Base-by-base conservation (phyloP, 2,329 filamentous ascomycete species). In the Xylaria sp. region DNA sequence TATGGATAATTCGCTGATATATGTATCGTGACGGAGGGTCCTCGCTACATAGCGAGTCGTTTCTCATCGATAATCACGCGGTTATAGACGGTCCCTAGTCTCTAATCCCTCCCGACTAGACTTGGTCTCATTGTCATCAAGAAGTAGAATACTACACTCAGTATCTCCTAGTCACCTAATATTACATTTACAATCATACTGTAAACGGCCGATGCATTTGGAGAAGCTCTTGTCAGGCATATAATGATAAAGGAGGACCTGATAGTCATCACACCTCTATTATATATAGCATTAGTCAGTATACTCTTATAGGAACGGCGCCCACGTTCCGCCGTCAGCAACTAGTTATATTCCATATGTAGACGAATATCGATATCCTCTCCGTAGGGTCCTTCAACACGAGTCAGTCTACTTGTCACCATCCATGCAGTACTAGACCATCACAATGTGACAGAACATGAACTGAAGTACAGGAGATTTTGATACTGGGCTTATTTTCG, bases 91-190 rank as follows among this genome's bases (percentile, higher is more conserved):
- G 17, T 23, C 9, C 17, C 31, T 42, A 4, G 3, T 48, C 17
- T 13, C n/a, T n/a, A 20, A 36, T 57, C 42, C 36, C 15, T 28
- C 28, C 28, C 6, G 20, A 31, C 26, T 59, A 48, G 10, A n/a
- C 48, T 57, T 10, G 15, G 33, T 48, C 62, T 17, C 23, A 23
- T 51, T 28, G 6, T 36, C 9, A 4, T 51, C 11, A 28, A 13
- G n/a, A 57, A 51, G 36, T 9, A n/a, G 42, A 63, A 62, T 51
- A 28, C 26, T 23, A 36, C 53, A 44, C 20, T 40, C 9, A 17
- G 38, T 56, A 20, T 59, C 10, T 31, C 7, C 48, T 44, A 10
- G 3, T 51, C 57, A 26, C 15, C 28, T 9, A 31, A 31, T 17
- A 28, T 53, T 33, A 23, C n/a, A 9, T 20, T 11, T 26, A 26